These are phyloP conservation scores for Fraxinus sp. DNA, from an alignment of 305 asterid genomes.

Conservation along the genomic window DNA sequence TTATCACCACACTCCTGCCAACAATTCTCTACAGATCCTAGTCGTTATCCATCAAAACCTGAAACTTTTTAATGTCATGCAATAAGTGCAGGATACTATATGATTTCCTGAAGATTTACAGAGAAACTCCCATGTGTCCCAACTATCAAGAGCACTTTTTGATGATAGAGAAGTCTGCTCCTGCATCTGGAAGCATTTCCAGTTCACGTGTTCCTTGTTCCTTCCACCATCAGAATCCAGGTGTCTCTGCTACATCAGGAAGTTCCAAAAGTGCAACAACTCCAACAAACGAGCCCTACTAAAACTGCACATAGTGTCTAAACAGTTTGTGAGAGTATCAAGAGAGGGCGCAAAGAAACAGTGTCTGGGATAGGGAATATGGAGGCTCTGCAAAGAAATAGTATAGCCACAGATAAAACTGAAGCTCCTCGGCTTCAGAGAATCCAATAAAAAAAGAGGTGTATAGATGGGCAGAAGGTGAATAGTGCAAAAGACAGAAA, in stretches of 20 bases:
- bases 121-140: conserved; percentile 26
- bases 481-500: background rate
- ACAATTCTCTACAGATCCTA: background rate
- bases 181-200: conserved; percentile 20
- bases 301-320: conserved; percentile 9
- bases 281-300: background rate
- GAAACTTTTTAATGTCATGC: conserved; percentile 43
- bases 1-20: background rate
- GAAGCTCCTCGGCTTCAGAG: conserved; percentile 16
- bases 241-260: conserved; percentile 13
- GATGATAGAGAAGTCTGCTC: conserved; percentile 36
- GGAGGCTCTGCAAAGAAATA: background rate
- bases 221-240: conserved; percentile 25
- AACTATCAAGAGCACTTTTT: conserved; percentile 31
- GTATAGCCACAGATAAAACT: background rate
- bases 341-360: conserved; percentile 22
- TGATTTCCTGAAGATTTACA: conserved; percentile 28
- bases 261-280: conserved; percentile 9
- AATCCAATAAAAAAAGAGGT: conserved; percentile 26
- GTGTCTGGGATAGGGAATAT: conserved; percentile 4
- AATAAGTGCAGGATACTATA: conserved; percentile 28
- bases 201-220: background rate
- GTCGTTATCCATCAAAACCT: conserved; percentile 13
- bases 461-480: conserved; percentile 15
- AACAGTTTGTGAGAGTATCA: conserved; percentile 1